A percentile compares a stretch with the other conserved stretches of the same genome.
These are phyloP conservation scores for Neonectria neomacrospora DNA, from an alignment of 2,329 filamentous ascomycete genomes.

Conservation along the genomic window DNA sequence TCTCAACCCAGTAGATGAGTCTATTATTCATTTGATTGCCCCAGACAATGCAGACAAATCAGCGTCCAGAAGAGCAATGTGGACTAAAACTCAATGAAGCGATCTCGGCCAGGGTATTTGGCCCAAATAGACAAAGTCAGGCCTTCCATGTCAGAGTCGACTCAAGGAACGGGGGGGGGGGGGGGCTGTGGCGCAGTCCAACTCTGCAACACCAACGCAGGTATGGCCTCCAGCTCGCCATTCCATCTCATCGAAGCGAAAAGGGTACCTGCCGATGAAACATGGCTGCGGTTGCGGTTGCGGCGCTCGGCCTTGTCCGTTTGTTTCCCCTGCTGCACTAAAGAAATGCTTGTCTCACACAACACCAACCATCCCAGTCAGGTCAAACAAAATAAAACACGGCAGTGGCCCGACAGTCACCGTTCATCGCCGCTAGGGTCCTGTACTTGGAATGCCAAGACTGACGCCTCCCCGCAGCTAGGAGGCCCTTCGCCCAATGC, in stretches of 20 bases:
- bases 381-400: background rate
- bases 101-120: background rate
- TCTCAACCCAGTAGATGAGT: background rate
- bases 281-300: background rate
- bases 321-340: slow-evolving; percentile 1
- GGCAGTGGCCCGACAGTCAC: background rate
- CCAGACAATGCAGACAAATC: background rate
- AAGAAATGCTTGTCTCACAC: slow-evolving; percentile 5
- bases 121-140: too few species aligned
- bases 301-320: background rate
- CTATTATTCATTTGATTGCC: background rate
- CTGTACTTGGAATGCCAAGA: background rate
- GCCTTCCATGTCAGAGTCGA: background rate
- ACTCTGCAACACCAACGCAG: background rate
- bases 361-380: background rate
- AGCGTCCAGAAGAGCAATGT: background rate
- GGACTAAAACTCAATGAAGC: background rate
- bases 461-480: background rate
- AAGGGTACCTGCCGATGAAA: background rate
- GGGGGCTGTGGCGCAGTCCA: background rate
- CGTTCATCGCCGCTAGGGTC: background rate
- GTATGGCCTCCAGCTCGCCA: slow-evolving; percentile 1
- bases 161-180: background rate
- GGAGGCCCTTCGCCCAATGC: background rate
- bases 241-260: too few species aligned